These are phyloP conservation scores for Talaromyces thailandensis DNA, from an alignment of 495 filamentous ascomycete genomes.

Conservation along the genomic window DNA sequence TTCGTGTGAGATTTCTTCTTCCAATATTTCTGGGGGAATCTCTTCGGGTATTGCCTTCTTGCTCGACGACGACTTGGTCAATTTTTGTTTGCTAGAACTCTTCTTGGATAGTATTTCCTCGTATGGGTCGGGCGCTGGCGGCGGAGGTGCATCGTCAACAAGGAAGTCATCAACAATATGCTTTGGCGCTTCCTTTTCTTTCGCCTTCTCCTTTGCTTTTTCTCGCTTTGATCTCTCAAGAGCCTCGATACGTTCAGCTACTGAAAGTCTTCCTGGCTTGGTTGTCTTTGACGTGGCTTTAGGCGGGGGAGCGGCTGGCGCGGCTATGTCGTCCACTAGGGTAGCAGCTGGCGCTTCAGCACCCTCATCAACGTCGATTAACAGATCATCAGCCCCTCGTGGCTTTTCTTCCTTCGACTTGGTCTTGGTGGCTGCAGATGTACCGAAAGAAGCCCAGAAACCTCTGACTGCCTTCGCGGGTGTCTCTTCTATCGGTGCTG, in stretches of 20 bases:
- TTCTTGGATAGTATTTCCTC: constrained; percentile 10
- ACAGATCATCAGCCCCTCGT: constrained; percentile 22
- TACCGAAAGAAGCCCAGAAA: constrained; percentile 39
- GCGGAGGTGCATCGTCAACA: constrained; percentile 8
- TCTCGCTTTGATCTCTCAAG: constrained; percentile 37
- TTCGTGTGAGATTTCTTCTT: constrained; percentile 21
- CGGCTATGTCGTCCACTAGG: constrained; percentile 25
- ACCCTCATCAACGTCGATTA: constrained; percentile 24
- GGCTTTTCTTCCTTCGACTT: constrained; percentile 30
- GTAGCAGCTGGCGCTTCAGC: constrained; percentile 22
- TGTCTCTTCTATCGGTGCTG: constrained; percentile 18
- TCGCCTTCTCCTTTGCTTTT: constrained; percentile 25
- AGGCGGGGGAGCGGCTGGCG: constrained; percentile 23
- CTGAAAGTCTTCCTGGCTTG: constrained; percentile 34
- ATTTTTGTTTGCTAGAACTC: constrained; percentile 7
- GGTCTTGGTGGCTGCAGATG: constrained; percentile 22
- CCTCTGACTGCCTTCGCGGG: constrained; percentile 28
- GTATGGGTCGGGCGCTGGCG: constrained; percentile 7
- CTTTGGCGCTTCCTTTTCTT: constrained; percentile 19
- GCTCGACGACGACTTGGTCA: constrained; percentile 9
- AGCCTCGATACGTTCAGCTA: constrained; percentile 39
- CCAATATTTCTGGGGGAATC: constrained; percentile 12
- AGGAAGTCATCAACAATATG: constrained; percentile 9
- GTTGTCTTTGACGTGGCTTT: constrained; percentile 30
- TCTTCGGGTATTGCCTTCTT: constrained; percentile 14